Conservation (phyloP, 345 rosid species). For the Salix viminalis region DNA sequence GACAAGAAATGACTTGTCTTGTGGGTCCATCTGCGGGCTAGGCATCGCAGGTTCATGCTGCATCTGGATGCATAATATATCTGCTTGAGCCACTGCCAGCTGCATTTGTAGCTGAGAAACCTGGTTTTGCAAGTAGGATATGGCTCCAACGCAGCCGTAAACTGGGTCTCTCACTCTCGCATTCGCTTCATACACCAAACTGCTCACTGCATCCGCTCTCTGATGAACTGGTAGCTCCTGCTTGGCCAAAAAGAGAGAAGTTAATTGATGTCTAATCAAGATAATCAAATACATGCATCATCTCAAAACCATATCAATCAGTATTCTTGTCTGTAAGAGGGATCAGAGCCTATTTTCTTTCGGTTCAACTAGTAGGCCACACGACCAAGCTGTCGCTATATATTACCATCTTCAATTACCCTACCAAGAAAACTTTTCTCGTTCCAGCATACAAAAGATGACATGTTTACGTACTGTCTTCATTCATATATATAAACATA, state of each 20-base stretch:
- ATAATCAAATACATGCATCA: background rate
- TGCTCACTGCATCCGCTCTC: conserved; percentile 35
- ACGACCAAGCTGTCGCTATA: background rate
- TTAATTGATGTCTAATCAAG: background rate
- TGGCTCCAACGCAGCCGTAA: conserved; percentile 34
- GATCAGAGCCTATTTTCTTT: background rate
- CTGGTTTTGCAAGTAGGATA: conserved; percentile 29
- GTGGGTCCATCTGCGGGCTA: background rate
- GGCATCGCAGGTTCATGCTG: conserved; percentile 19
- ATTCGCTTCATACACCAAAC: conserved; percentile 30
- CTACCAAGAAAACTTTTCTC: background rate
- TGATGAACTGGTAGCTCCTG: conserved; percentile 30
- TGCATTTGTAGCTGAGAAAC: conserved; percentile 31
- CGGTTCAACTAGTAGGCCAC: background rate
- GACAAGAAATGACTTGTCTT: conserved; percentile 13
- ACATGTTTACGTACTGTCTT: background rate
- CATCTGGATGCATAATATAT: conserved; percentile 30
- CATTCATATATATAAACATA: background rate
- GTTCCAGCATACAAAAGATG: background rate
- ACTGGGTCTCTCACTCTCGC: conserved; percentile 33
- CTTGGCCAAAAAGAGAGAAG: background rate
- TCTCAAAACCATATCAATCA: background rate
- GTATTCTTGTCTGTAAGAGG: background rate
- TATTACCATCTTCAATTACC: background rate
- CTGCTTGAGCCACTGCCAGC: conserved; percentile 29